Evolutionary conservation across 441 rosid species (phyloP).

Genomic region (Arabidopsis lyrata): DNA sequence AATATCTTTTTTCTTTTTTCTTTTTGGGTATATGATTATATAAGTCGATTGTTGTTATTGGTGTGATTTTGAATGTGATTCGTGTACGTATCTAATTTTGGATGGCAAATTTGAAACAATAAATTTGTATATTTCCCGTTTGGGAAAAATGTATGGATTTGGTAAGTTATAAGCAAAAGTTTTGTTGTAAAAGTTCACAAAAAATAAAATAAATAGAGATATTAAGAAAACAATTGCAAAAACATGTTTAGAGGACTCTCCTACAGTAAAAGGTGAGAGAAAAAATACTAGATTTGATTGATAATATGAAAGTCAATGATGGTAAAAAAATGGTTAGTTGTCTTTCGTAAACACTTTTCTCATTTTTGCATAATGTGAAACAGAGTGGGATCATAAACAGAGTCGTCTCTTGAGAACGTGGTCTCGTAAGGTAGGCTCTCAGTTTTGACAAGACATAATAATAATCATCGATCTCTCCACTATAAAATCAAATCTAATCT

Average conservation of each 20-base stretch:
- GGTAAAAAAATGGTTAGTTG: too few relatives aligned
- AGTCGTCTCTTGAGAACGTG: slow-evolving; percentile 27
- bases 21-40: slow-evolving; percentile 10
- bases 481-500: slow-evolving; percentile 18
- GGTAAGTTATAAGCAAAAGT: not conserved
- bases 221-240: not conserved
- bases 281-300: not conserved
- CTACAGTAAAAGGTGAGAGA: too few relatives aligned
- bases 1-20: not conserved
- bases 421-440: slow-evolving; percentile 38
- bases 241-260: not conserved
- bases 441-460: slow-evolving; percentile 25
- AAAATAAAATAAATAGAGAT: not conserved
- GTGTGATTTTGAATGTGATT: slow-evolving; percentile 30
- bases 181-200: too few relatives aligned
- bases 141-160: not conserved
- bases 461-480: not conserved
- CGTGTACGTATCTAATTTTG: not conserved
- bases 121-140: slow-evolving; percentile 22
- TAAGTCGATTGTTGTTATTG: slow-evolving; percentile 10
- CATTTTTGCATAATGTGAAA: slow-evolving; percentile 32
- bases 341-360: not conserved
- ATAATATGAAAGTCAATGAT: not conserved
- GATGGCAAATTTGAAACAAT: not conserved
- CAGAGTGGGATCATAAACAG: slow-evolving; percentile 29